A percentile compares a stretch with the other conserved stretches of the same genome.
These are phyloP conservation scores for Eucalyptus victrix DNA, from an alignment of 345 rosid genomes.

Conservation along the genomic window DNA sequence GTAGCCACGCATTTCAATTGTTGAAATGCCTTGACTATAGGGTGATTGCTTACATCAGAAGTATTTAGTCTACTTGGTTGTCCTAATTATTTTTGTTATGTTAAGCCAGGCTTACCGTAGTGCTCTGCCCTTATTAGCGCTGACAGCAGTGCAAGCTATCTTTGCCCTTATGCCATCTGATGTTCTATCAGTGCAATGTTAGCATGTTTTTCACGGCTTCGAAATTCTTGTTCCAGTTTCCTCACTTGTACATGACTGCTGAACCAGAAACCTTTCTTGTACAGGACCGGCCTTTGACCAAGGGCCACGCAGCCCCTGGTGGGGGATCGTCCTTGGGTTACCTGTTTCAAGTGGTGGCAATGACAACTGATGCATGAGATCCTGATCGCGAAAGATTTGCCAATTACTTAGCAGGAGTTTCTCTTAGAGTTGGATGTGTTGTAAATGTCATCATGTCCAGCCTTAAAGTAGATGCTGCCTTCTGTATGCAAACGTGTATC, in stretches of 20 bases:
- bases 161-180: background rate
- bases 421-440: background rate
- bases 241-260: background rate
- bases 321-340: conserved; percentile 28
- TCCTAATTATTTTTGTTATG: background rate
- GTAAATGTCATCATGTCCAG: background rate
- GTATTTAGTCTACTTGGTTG: background rate
- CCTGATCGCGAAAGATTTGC: background rate
- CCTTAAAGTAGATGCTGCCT: background rate
- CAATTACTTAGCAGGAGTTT: background rate
- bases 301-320: conserved; percentile 42
- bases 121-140: background rate
- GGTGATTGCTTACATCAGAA: background rate
- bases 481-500: background rate
- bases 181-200: background rate
- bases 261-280: background rate
- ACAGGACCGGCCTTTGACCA: conserved; percentile 40
- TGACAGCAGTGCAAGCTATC: background rate
- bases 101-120: background rate
- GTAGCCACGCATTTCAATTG: background rate
- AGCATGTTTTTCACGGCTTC: background rate
- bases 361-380: background rate
- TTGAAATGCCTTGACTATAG: background rate
- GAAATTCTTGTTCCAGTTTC: background rate
- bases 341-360: conserved; percentile 20